Evolutionary conservation across 495 filamentous ascomycete species (phyloP), one percentile per base, ranked within the genome.

Genomic region (Hypoxylon subgilvum): DNA sequence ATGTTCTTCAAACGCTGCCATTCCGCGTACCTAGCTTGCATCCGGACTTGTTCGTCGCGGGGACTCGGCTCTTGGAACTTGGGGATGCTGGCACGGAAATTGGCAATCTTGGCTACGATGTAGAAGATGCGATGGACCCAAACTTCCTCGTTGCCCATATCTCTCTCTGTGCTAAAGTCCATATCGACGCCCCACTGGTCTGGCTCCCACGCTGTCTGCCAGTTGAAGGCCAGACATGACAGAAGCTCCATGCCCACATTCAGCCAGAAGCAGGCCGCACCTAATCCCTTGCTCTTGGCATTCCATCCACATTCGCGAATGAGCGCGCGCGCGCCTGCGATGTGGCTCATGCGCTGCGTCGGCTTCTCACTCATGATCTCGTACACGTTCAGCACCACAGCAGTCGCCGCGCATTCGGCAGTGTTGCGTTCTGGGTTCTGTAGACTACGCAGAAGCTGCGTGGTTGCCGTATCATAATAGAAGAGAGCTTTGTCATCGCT

Each of bases 261-360:
- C 13, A 96, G 73, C 92, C 93, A 97, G 73, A 97, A 97, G 70
- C 92, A 97, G 8, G 93, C 90, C 1, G 87, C 85, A 6, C 91
- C 92, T 35, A 97, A 82, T 3, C 92, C 91, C 2, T 79, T 79
- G 19, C 88, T 88, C 44, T 81, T 84, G 1, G 92, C 90, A 62
- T 87, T 89, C 94, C 94, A 98, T 10, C 84, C 83, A 66, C 92
- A 96, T 68, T 97, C 91, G 60, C 89, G 89, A 67, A 98, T 91
- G 42, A 97, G 77, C 3, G 92, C 91, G 40, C 91, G 82, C 12
- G 92, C 89, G 2, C 90, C 90, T 6, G 89, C 86, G 60, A 95
- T 92, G 67, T 96, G 92, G 60, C 89, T 89, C 83, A 91, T 91
- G 10, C 87, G 80, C 60, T 91, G 84, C 18, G 85, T 78, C 9